These are phyloP conservation scores for Hirschfeldia incana DNA, from an alignment of 345 rosid genomes.

Conservation along the genomic window DNA sequence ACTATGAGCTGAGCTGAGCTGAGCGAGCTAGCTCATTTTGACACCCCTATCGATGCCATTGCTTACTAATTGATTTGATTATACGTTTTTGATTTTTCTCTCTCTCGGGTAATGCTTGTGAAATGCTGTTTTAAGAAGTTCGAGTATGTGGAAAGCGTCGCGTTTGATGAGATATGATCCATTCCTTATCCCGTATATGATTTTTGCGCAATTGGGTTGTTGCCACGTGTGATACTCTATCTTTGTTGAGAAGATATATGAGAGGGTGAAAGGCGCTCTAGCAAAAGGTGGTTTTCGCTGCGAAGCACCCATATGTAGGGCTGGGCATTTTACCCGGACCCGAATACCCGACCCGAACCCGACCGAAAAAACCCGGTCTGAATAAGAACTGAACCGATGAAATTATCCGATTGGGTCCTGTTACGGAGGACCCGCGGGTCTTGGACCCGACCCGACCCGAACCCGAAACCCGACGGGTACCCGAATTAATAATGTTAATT, in stretches of 20 bases:
- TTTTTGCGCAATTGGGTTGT: slow-evolving; percentile 20
- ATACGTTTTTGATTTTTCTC: slow-evolving; percentile 3
- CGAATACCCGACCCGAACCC: no score
- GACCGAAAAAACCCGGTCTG: no score
- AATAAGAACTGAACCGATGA: no score
- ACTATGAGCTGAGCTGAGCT: no score
- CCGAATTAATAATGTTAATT: no score
- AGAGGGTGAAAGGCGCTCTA: not conserved
- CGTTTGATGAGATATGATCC: slow-evolving; percentile 28
- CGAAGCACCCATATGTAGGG: not conserved
- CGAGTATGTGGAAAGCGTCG: slow-evolving; percentile 17
- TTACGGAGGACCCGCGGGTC: no score
- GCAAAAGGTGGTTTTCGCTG: slow-evolving; percentile 7
- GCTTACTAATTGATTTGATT: slow-evolving; percentile 12
- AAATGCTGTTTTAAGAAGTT: slow-evolving; percentile 16
- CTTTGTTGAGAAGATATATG: slow-evolving; percentile 18
- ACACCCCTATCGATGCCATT: slow-evolving; percentile 59
- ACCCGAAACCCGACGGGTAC: no score
- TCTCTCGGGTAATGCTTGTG: not conserved
- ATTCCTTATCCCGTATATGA: slow-evolving; percentile 41
- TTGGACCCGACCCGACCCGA: no score
- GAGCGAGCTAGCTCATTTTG: no score
- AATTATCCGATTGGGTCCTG: no score
- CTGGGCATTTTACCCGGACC: no score
- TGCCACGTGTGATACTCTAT: slow-evolving; percentile 41